Evolutionary conservation across 2,329 filamentous ascomycete genomes (phyloP).

Genomic region (Clonostachys byssicola): DNA sequence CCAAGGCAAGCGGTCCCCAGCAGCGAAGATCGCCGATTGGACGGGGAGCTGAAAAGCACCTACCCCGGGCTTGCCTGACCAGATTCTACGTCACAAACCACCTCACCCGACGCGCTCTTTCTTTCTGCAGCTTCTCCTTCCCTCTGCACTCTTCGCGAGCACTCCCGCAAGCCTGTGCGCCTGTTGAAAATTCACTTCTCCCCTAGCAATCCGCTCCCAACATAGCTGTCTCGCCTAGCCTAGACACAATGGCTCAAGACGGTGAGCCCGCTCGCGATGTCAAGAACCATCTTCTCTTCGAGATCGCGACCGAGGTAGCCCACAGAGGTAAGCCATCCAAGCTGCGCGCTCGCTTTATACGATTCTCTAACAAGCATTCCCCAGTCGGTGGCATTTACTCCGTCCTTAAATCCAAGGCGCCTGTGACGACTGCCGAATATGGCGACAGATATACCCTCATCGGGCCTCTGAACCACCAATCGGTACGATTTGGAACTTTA

Average conservation of each 20-base stretch:
- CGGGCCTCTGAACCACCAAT: conserved; percentile 87
- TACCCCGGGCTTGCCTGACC: too few relatives aligned
- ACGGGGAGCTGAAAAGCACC: too few relatives aligned
- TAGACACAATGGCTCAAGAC: conserved; percentile 35
- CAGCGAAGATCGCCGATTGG: too few relatives aligned
- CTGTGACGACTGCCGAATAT: conserved; percentile 97
- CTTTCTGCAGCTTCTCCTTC: neutral
- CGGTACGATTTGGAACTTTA: conserved; percentile 49
- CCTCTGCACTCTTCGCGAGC: neutral
- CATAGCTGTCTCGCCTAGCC: too few relatives aligned
- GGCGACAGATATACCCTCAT: conserved; percentile 94
- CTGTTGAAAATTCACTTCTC: too few relatives aligned
- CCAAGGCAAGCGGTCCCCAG: too few relatives aligned
- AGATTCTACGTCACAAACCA: too few relatives aligned
- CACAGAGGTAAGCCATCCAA: conserved; percentile 71
- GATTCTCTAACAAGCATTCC: neutral
- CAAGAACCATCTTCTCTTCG: conserved; percentile 93
- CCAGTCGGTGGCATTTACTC: conserved; percentile 97
- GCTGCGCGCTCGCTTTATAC: neutral
- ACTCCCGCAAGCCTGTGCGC: neutral
- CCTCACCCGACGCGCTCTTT: too few relatives aligned
- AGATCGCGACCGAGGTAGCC: conserved; percentile 94
- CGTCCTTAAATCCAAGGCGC: conserved; percentile 97
- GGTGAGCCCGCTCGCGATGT: conserved; percentile 62
- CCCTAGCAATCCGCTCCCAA: too few relatives aligned